Evolutionary conservation across 805 yeast species (phyloP).

Genomic region (Candida insectalens): DNA sequence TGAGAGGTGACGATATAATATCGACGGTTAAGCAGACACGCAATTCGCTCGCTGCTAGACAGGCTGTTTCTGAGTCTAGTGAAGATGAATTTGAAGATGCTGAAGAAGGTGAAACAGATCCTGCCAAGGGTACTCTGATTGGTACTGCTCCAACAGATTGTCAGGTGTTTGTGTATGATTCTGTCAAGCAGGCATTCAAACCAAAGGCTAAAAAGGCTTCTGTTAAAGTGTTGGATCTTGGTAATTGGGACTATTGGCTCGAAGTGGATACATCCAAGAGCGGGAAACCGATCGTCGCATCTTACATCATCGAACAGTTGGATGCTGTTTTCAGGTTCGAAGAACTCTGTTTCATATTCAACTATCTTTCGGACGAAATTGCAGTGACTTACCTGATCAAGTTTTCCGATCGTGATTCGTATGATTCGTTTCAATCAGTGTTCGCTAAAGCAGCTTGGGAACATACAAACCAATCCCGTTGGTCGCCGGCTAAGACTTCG

Average conservation of each 20-base stretch:
- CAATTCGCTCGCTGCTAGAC: slow-evolving; percentile 9
- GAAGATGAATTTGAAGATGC: slow-evolving; percentile 22
- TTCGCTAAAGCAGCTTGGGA: slow-evolving; percentile 56
- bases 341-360: slow-evolving; percentile 54
- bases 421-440: slow-evolving; percentile 41
- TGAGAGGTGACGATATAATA: slow-evolving; percentile 10
- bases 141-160: slow-evolving; percentile 9
- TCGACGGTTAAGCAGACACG: slow-evolving; percentile 9
- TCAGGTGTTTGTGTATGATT: slow-evolving; percentile 49
- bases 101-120: slow-evolving; percentile 14
- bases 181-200: slow-evolving; percentile 36
- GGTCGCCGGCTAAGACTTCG: slow-evolving; percentile 30
- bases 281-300: slow-evolving; percentile 27
- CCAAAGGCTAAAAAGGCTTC: slow-evolving; percentile 26
- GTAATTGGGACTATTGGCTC: slow-evolving; percentile 44
- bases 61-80: slow-evolving; percentile 12
- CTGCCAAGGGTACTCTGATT: slow-evolving; percentile 9
- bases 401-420: slow-evolving; percentile 32
- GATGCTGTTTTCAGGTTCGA: slow-evolving; percentile 60
- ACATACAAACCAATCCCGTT: slow-evolving; percentile 37
- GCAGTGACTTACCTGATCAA: slow-evolving; percentile 57
- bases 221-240: slow-evolving; percentile 34
- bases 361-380: slow-evolving; percentile 31
- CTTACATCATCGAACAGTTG: slow-evolving; percentile 37
- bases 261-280: slow-evolving; percentile 23